Percentiles rank a stretch among this genome's conserved stretches.
These are phyloP conservation scores for Fusarium anthophilum DNA, from an alignment of 2,329 filamentous ascomycete species.

Conservation along the genomic window DNA sequence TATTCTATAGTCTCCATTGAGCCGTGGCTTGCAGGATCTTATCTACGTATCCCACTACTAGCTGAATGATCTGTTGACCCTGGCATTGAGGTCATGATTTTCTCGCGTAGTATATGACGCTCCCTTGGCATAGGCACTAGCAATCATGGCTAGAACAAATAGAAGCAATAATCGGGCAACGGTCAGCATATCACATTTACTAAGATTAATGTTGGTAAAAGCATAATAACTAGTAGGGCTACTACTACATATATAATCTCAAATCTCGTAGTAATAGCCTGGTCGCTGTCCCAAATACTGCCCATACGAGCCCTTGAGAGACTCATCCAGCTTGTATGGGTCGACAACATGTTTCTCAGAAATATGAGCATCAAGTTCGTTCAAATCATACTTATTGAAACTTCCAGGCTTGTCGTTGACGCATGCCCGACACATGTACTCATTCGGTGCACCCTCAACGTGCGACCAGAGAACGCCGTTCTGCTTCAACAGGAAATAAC, in stretches of 20 bases:
- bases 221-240: not conserved
- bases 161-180: too few relatives aligned
- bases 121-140: too few relatives aligned
- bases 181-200: too few relatives aligned
- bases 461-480: not conserved
- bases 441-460: not conserved
- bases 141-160: too few relatives aligned
- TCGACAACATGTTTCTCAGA: not conserved
- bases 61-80: too few relatives aligned
- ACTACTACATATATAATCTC: not conserved
- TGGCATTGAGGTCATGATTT: too few relatives aligned
- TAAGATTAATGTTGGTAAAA: accelerated
- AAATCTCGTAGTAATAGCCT: not conserved
- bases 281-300: not conserved
- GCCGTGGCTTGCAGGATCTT: too few relatives aligned
- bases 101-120: too few relatives aligned
- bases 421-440: not conserved
- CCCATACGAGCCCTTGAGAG: not conserved
- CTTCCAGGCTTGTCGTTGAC: not conserved
- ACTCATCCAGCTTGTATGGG: not conserved
- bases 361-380: not conserved
- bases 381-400: not conserved
- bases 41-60: too few relatives aligned
- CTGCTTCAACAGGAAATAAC: not conserved
- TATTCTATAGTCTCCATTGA: not conserved